A percentile compares a stretch with the other conserved stretches of the same genome.
Evolutionary conservation across 164 flowering plant species (phyloP).

Genomic region (Cinnamomum chago): DNA sequence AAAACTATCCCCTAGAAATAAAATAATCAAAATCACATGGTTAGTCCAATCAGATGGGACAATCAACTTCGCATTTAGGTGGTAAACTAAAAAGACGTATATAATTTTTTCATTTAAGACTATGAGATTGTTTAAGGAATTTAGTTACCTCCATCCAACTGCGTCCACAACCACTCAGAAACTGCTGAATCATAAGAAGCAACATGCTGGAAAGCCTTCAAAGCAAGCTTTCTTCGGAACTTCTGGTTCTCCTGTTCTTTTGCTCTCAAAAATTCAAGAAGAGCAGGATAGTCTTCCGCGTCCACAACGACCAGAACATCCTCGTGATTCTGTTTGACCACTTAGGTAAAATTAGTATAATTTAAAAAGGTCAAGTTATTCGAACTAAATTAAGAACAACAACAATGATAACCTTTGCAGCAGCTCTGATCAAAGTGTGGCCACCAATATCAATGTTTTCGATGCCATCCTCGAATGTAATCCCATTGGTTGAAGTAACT

Average conservation of each 20-base stretch:
- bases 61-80: too few species aligned
- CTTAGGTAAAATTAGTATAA: slow-evolving; percentile 8
- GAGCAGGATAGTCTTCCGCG: slow-evolving; percentile 67
- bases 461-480: slow-evolving; percentile 85
- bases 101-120: not conserved
- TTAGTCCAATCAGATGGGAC: too few species aligned
- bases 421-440: slow-evolving; percentile 99
- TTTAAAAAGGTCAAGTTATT: slow-evolving; percentile 12
- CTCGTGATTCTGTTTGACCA: slow-evolving; percentile 74
- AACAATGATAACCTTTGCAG: slow-evolving; percentile 57
- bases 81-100: too few species aligned
- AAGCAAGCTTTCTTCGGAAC: slow-evolving; percentile 81
- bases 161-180: slow-evolving; percentile 89
- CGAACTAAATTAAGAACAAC: too few species aligned
- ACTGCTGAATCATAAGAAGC: slow-evolving; percentile 94
- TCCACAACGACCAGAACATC: slow-evolving; percentile 95
- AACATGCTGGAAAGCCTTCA: slow-evolving; percentile 97
- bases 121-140: slow-evolving; percentile 41
- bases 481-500: slow-evolving; percentile 65
- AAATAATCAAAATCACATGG: not conserved
- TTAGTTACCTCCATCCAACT: slow-evolving; percentile 23
- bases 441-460: slow-evolving; percentile 99
- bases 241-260: slow-evolving; percentile 43
- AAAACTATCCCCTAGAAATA: slow-evolving; percentile 51
- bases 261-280: slow-evolving; percentile 68